Conservation (phyloP, 352 stramenopile species). For the Pythium chondricola region DNA sequence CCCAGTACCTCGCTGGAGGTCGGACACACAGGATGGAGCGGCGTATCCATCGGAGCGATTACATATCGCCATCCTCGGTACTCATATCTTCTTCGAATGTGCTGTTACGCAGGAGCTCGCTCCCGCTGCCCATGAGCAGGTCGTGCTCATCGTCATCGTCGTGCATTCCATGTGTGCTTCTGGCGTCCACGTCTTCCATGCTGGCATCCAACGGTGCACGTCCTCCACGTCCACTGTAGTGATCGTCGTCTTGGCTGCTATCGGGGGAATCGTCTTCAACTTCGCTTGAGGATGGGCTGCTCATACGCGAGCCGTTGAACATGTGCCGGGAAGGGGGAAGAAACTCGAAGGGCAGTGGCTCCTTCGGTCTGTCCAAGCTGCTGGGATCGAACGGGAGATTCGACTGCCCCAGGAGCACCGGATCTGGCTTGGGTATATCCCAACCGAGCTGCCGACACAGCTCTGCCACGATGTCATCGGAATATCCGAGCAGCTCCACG, state of each 20-base stretch:
- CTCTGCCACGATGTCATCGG: constrained; percentile 80
- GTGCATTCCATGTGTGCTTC: constrained; percentile 14
- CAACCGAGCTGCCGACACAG: constrained; percentile 67
- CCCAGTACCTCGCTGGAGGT: too few relatives aligned
- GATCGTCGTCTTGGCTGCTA: constrained; percentile 19
- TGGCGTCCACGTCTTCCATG: constrained; percentile 31
- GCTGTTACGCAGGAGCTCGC: constrained; percentile 54
- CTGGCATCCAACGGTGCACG: constrained; percentile 15
- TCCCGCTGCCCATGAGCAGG: constrained; percentile 69
- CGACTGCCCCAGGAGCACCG: constrained; percentile 54
- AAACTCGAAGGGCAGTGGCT: constrained; percentile 56
- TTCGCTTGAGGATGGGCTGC: constrained; percentile 50
- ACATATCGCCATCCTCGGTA: constrained; percentile 22
- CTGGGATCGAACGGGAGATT: constrained; percentile 31
- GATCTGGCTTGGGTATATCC: constrained; percentile 71
- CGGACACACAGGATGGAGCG: too few relatives aligned
- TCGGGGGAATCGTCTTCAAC: constrained; percentile 24
- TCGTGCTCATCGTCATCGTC: constrained; percentile 52
- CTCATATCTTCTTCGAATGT: constrained; percentile 50
- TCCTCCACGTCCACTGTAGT: constrained; percentile 1
- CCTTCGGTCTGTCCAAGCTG: constrained; percentile 18
- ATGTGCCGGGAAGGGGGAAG: constrained; percentile 64
- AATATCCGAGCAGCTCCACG: constrained; percentile 78
- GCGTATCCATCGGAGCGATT: too few relatives aligned
- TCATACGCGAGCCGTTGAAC: constrained; percentile 62